Conservation (phyloP, 208 protist species). For the Naegleria fowleri region DNA sequence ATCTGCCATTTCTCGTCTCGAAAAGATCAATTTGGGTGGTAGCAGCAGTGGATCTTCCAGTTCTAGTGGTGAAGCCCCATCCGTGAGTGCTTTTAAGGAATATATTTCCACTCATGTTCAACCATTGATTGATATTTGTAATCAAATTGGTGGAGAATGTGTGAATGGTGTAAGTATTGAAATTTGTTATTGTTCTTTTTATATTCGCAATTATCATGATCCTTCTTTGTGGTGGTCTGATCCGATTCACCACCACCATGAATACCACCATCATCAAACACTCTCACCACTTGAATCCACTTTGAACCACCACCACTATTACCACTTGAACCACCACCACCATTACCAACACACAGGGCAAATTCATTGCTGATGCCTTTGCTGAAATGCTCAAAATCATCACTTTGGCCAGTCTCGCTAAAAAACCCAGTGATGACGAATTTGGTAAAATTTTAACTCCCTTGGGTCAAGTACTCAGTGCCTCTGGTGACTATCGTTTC, state of each 20-base stretch:
- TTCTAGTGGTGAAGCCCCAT: neutral
- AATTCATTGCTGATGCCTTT: neutral
- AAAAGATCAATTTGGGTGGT: neutral
- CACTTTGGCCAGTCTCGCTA: neutral
- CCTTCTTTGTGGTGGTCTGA: neutral
- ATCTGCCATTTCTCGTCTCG: neutral
- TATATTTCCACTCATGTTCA: neutral
- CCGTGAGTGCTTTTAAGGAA: neutral
- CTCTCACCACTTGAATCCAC: neutral
- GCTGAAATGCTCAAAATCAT: neutral
- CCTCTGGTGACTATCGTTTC: neutral
- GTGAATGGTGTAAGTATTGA: neutral
- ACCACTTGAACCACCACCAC: neutral
- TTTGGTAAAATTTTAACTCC: neutral
- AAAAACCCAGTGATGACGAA: conserved; percentile 23
- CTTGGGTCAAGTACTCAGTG: neutral
- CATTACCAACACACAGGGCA: neutral
- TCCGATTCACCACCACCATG: neutral
- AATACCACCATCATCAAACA: no score
- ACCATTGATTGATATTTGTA: neutral
- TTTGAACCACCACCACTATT: neutral
- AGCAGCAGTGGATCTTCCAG: no score
- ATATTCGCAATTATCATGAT: neutral
- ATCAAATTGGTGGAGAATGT: neutral
- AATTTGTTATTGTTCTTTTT: neutral